A percentile compares a stretch with the other conserved stretches of the same genome.
These are phyloP conservation scores for Colletotrichum sp. DNA, from an alignment of 2,329 filamentous ascomycete genomes.

Conservation along the genomic window DNA sequence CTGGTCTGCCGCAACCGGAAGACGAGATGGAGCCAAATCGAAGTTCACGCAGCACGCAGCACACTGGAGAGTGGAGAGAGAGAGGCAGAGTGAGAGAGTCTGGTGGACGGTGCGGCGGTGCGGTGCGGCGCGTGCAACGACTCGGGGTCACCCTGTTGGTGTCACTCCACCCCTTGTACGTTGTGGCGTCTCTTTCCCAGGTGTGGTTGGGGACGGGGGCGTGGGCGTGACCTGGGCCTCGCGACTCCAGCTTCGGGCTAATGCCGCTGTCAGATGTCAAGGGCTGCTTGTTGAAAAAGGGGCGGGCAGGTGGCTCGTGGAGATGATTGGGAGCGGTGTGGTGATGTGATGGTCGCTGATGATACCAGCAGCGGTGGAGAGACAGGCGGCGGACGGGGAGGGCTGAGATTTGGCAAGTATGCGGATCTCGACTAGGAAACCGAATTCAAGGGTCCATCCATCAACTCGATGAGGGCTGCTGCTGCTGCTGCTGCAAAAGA, in stretches of 20 bases:
- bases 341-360: neutral
- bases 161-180: neutral
- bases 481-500: neutral
- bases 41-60: neutral
- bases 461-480: neutral
- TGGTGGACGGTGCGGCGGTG: neutral
- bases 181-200: neutral
- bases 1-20: neutral
- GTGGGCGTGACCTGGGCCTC: conserved; percentile 7
- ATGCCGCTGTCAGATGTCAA: conserved; percentile 21
- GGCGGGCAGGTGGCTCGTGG: neutral
- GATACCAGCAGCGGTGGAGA: neutral
- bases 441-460: conserved; percentile 7
- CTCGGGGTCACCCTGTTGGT: neutral
- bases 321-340: conserved; percentile 5
- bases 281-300: neutral
- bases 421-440: neutral
- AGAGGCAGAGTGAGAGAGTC: neutral
- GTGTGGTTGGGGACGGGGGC: neutral
- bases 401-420: neutral
- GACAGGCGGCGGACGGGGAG: neutral
- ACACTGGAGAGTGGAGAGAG: neutral
- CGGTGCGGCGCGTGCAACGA: conserved; percentile 12
- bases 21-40: neutral
- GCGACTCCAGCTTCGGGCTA: neutral